Percentiles rank a stretch among this genome's conserved stretches.
These are phyloP conservation scores for Fraxinus nigra DNA, from an alignment of 305 asterid species.

Conservation along the genomic window DNA sequence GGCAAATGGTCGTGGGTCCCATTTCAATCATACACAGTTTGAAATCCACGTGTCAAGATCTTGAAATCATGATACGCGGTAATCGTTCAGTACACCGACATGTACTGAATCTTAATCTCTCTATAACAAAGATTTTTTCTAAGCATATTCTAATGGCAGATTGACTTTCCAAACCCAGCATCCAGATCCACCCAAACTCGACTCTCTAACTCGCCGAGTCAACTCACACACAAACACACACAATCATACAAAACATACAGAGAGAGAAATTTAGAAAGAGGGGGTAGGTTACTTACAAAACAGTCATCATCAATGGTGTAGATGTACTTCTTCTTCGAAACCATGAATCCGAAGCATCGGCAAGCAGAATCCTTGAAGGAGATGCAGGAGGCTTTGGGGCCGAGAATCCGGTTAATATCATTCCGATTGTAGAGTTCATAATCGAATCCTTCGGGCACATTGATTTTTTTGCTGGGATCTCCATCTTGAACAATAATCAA, in stretches of 20 bases:
- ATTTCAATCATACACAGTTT: background rate
- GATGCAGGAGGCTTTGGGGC: constrained; percentile 61
- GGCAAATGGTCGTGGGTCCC: background rate
- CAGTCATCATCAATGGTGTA: constrained; percentile 66
- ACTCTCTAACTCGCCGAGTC: constrained; percentile 15
- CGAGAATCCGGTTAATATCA: constrained; percentile 56
- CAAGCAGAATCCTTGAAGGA: constrained; percentile 65
- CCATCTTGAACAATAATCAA: constrained; percentile 60
- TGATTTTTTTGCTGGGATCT: constrained; percentile 42
- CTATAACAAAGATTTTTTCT: constrained; percentile 19
- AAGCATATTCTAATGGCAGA: constrained; percentile 22
- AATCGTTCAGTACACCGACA: constrained; percentile 9
- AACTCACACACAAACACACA: background rate
- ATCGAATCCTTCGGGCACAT: constrained; percentile 51
- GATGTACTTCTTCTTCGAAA: constrained; percentile 61
- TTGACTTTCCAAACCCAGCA: constrained; percentile 33
- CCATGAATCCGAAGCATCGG: constrained; percentile 56
- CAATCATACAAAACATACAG: background rate
- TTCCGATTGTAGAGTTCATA: constrained; percentile 56
- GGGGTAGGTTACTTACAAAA: constrained; percentile 37
- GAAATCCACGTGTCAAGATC: constrained; percentile 21
- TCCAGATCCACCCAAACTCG: constrained; percentile 30
- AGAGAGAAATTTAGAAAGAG: background rate
- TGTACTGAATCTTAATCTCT: background rate
- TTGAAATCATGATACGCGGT: constrained; percentile 7